These are phyloP conservation scores for Fraxinus nigra DNA, from an alignment of 305 asterid genomes.

Conservation along the genomic window DNA sequence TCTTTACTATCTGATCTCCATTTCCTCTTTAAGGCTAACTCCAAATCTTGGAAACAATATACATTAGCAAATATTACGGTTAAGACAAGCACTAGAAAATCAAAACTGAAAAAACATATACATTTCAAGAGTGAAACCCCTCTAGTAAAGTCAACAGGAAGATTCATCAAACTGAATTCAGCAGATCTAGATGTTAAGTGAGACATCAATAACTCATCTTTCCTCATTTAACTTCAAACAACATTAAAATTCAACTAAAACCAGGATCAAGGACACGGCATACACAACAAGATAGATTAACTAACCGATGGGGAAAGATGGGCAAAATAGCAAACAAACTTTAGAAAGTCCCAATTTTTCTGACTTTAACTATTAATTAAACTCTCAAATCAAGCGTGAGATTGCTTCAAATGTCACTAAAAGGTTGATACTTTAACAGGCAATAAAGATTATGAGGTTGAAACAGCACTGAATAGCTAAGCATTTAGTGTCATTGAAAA, in stretches of 20 bases:
- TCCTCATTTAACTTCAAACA: conserved; percentile 21
- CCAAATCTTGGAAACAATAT: neutral
- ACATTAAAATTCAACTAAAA: conserved; percentile 8
- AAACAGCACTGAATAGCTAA: conserved; percentile 22
- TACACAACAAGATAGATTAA: conserved; percentile 18
- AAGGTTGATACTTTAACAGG: neutral
- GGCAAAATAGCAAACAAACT: conserved; percentile 14
- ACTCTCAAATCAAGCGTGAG: conserved; percentile 26
- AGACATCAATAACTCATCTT: conserved; percentile 18
- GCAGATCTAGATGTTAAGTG: conserved; percentile 30
- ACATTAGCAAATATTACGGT: neutral
- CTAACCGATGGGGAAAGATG: conserved; percentile 18
- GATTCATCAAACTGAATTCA: neutral
- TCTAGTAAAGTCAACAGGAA: neutral
- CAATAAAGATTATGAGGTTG: conserved; percentile 9
- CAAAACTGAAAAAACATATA: neutral
- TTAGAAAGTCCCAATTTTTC: conserved; percentile 1
- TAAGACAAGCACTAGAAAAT: neutral
- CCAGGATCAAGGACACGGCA: conserved; percentile 1
- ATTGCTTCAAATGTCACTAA: conserved; percentile 11
- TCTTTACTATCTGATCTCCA: neutral
- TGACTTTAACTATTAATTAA: conserved; percentile 19
- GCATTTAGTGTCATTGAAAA: conserved; percentile 10
- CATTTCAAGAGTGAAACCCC: neutral
- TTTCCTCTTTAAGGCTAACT: neutral